Conservation (phyloP, 768 basidiomycete genomes). For the Pulveroboletus sp. region DNA sequence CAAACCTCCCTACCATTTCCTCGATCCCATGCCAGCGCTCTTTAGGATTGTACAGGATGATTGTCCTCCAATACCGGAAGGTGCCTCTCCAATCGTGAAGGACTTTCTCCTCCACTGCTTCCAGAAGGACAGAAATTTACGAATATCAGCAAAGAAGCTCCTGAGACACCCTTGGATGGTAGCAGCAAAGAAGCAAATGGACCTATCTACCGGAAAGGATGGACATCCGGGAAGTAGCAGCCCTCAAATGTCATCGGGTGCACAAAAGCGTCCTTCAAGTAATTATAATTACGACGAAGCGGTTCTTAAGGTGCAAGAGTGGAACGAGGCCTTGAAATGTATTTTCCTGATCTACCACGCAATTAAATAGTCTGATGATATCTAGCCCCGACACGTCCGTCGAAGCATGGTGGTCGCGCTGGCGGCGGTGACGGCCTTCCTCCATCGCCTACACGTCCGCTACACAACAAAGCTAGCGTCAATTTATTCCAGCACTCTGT, state of each 20-base stretch:
- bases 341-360: slow-evolving; percentile 17
- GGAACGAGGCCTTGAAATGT: slow-evolving; percentile 98
- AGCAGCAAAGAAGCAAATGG: slow-evolving; percentile 72
- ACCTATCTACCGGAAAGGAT: slow-evolving; percentile 29
- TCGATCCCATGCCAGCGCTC: slow-evolving; percentile 97
- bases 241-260: slow-evolving; percentile 33
- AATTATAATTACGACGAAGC: slow-evolving; percentile 94
- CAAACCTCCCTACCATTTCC: slow-evolving; percentile 91
- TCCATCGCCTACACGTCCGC: slow-evolving; percentile 38
- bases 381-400: slow-evolving; percentile 66
- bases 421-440: slow-evolving; percentile 36
- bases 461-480: slow-evolving; percentile 24
- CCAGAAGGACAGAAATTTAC: slow-evolving; percentile 94
- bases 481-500: slow-evolving; percentile 30
- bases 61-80: slow-evolving; percentile 93
- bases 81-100: slow-evolving; percentile 90
- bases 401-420: slow-evolving; percentile 55
- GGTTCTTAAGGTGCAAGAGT: slow-evolving; percentile 93
- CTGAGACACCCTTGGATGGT: slow-evolving; percentile 96
- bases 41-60: slow-evolving; percentile 99
- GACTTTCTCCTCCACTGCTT: slow-evolving; percentile 98
- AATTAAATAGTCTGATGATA: slow-evolving; percentile 3
- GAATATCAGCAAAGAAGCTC: slow-evolving; percentile 91
- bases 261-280: slow-evolving; percentile 47
- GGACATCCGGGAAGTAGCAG: slow-evolving; percentile 28